phyloP scores from a whole-genome alignment of 306 rosid genomes.

The Prunus mira region DNA sequence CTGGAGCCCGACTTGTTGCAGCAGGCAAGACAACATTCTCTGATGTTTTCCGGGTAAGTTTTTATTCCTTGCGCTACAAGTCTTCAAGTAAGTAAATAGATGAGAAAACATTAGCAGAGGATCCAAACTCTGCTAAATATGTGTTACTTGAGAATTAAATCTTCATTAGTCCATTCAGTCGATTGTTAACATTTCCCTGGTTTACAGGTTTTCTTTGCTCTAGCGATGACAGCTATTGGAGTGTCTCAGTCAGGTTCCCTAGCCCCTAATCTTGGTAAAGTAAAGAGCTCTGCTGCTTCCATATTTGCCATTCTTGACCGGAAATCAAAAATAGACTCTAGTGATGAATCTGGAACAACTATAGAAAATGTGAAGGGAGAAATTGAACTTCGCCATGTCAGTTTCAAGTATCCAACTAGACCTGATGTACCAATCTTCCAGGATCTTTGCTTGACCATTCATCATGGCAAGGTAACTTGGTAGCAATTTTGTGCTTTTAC shows the following conservation, averaged over 20 bases:
- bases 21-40: slow-evolving; percentile 41
- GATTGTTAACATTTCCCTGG: background rate
- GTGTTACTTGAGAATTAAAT: too few species aligned
- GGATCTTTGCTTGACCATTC: slow-evolving; percentile 41
- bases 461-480: slow-evolving; percentile 40
- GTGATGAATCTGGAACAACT: slow-evolving; percentile 34
- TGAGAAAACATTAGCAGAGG: background rate
- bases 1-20: slow-evolving; percentile 56
- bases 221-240: slow-evolving; percentile 37
- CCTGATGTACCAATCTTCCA: slow-evolving; percentile 37
- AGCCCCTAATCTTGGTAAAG: slow-evolving; percentile 42
- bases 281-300: slow-evolving; percentile 35
- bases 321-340: slow-evolving; percentile 36
- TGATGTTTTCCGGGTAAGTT: slow-evolving; percentile 52
- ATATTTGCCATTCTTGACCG: slow-evolving; percentile 38
- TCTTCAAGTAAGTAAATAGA: background rate
- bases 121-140: background rate
- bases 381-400: slow-evolving; percentile 34
- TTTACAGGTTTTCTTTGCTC: slow-evolving; percentile 51
- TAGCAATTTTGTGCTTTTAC: background rate
- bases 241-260: slow-evolving; percentile 39
- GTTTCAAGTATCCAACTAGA: slow-evolving; percentile 42
- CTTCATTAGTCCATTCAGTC: background rate
- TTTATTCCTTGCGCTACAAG: background rate
- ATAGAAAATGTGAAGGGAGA: slow-evolving; percentile 38